These are phyloP conservation scores for Diaporthe sp. DNA, from an alignment of 2,329 filamentous ascomycete genomes.

Conservation along the genomic window DNA sequence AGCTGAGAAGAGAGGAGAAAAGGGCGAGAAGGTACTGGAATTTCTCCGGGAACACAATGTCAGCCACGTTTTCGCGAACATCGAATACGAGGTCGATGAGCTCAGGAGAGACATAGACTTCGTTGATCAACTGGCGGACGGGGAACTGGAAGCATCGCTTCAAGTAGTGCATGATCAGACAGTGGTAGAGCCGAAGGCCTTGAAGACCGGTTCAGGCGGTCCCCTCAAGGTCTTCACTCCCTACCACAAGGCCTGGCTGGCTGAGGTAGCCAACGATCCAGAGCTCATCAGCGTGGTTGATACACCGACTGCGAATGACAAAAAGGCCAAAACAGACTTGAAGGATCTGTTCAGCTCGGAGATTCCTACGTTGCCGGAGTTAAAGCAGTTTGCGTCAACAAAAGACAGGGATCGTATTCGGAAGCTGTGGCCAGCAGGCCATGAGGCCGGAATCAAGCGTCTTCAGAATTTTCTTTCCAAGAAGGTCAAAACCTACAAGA, in stretches of 20 bases:
- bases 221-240: constrained; percentile 47
- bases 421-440: constrained; percentile 54
- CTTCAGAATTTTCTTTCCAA: constrained; percentile 50
- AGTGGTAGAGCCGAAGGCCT: constrained; percentile 42
- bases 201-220: constrained; percentile 43
- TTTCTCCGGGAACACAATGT: constrained; percentile 43
- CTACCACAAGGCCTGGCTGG: constrained; percentile 48
- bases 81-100: constrained; percentile 48
- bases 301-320: constrained; percentile 49
- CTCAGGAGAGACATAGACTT: constrained; percentile 46
- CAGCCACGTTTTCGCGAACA: constrained; percentile 46
- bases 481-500: constrained; percentile 51
- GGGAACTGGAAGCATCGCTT: constrained; percentile 31
- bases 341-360: constrained; percentile 48
- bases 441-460: constrained; percentile 49
- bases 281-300: constrained; percentile 58
- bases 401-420: constrained; percentile 51
- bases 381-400: constrained; percentile 50
- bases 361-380: constrained; percentile 48
- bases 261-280: constrained; percentile 61
- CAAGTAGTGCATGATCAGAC: constrained; percentile 46
- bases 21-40: constrained; percentile 40
- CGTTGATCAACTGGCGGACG: constrained; percentile 40
- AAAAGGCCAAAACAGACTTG: constrained; percentile 49
- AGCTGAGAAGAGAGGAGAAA: constrained; percentile 42